Evolutionary conservation across 2,329 filamentous ascomycete species (phyloP).

Genomic region (Aspergillus pseudonomiae): DNA sequence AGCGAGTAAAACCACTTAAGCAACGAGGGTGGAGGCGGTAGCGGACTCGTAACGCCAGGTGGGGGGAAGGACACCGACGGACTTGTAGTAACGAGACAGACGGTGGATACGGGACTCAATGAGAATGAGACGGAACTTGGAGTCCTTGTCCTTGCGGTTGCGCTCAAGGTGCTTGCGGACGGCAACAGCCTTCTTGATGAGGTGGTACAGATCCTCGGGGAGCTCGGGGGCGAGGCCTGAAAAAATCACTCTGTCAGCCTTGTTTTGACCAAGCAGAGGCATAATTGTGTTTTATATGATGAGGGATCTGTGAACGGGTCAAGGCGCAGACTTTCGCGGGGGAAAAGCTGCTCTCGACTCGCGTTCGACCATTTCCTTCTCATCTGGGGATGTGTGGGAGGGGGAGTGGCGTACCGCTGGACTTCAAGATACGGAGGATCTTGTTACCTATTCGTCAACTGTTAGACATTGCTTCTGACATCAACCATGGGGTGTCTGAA

Average conservation of each 20-base stretch:
- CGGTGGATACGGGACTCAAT: constrained; percentile 99
- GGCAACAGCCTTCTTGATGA: constrained; percentile 99
- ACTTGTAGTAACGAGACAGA: constrained; percentile 99
- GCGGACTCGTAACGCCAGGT: constrained; percentile 99
- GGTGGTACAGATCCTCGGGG: constrained; percentile 99
- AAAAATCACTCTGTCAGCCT: constrained; percentile 90
- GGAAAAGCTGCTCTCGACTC: background rate
- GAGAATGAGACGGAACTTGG: constrained; percentile 99
- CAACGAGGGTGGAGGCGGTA: constrained; percentile 90
- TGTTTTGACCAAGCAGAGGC: constrained; percentile 82
- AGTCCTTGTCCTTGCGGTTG: constrained; percentile 99
- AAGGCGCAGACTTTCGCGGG: background rate
- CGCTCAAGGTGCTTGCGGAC: constrained; percentile 99
- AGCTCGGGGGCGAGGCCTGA: constrained; percentile 98
- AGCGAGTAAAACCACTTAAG: constrained; percentile 59
- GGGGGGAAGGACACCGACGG: constrained; percentile 77
- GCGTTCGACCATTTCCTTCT: constrained; percentile 18
- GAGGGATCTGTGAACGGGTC: background rate
- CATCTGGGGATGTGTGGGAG: constrained; percentile 26
- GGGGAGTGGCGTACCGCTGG: constrained; percentile 72
- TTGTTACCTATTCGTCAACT: constrained; percentile 78
- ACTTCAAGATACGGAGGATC: constrained; percentile 99
- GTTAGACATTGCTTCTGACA: constrained; percentile 39
- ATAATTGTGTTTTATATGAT: constrained; percentile 36
- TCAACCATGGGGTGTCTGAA: background rate